Evolutionary conservation across 805 yeast genomes (phyloP), one percentile per base, ranked within the genome.

Genomic region (Wickerhamiella brachini): DNA sequence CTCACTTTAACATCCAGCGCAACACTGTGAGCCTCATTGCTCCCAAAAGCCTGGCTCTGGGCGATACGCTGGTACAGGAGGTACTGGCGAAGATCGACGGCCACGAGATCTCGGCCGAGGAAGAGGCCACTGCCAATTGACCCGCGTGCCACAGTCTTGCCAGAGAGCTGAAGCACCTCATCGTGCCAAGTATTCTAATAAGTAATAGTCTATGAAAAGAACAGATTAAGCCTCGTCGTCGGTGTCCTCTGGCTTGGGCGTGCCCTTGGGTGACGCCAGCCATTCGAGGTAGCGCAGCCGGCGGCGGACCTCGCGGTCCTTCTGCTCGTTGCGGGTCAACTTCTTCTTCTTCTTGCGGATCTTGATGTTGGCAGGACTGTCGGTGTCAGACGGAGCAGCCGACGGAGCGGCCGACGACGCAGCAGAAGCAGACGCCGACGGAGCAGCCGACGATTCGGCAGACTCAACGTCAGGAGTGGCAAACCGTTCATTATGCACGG

Each of bases 181-280:
- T n/a, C n/a, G n/a, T n/a, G n/a, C n/a, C n/a, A n/a, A n/a, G n/a
- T n/a, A n/a, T n/a, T n/a, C n/a, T n/a, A n/a, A n/a, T n/a, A n/a
- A n/a, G n/a, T n/a, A 24, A 24, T 24, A 24, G 26, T 24, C 26
- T 24, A 24, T 24, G 26, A 24, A n/a, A n/a, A 47, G 31, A 43
- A 48, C 43, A 26, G 20, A 12, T 29, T 9, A 44, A 21, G 82
- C 90, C 67, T 90, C 97, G 56, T 86, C 96, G 64, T 93, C 97
- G 39, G 97, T 83, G 63, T 93, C 95, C 29, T 74, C 80, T 5
- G 96, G 95, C 66, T 84, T 85, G 59, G 97, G 97, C 20, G 98
- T 93, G 31, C 98, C 98, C 80, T 93, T 93, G 58, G 98, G 96
- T 61, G 94, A 79, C 59, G 81, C 82, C 65, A 90, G 76, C 98